phyloP scores from a whole-genome alignment of 2,329 filamentous ascomycete genomes.

The Domatiomyces catenatus region DNA sequence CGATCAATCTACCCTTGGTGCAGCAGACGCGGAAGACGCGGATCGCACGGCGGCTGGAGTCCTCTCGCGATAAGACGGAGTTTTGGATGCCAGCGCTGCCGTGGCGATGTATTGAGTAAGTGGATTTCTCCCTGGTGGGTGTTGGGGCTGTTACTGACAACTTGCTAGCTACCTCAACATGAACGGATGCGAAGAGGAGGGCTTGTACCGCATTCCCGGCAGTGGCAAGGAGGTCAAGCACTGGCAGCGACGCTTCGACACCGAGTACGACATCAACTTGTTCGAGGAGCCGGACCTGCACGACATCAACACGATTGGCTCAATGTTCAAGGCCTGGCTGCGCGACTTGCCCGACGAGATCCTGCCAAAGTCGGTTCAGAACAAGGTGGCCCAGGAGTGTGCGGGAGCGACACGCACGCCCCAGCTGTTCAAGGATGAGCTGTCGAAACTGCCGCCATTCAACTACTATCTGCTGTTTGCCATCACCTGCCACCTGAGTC shows the following conservation, averaged over 20 bases:
- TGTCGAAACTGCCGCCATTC: slow-evolving; percentile 87
- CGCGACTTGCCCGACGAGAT: slow-evolving; percentile 88
- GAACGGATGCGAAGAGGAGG: slow-evolving; percentile 85
- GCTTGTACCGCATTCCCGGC: slow-evolving; percentile 80
- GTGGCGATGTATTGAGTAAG: slow-evolving; percentile 80
- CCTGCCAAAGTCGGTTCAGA: slow-evolving; percentile 71
- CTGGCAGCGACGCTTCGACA: slow-evolving; percentile 80
- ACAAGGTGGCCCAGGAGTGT: slow-evolving; percentile 65
- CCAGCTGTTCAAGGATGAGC: slow-evolving; percentile 72
- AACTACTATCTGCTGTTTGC: slow-evolving; percentile 97
- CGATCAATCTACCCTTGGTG: slow-evolving; percentile 72
- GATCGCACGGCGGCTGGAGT: slow-evolving; percentile 76
- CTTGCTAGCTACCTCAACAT: slow-evolving; percentile 63
- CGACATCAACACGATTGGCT: slow-evolving; percentile 92
- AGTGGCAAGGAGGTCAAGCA: slow-evolving; percentile 82
- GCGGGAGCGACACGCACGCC: slow-evolving; percentile 65
- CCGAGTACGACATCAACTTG: slow-evolving; percentile 76
- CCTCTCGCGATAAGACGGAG: slow-evolving; percentile 86
- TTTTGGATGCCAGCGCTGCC: slow-evolving; percentile 98
- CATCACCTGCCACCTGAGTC: slow-evolving; percentile 87
- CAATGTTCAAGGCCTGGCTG: slow-evolving; percentile 92
- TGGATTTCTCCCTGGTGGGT: slow-evolving; percentile 6
- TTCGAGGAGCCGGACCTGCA: slow-evolving; percentile 79
- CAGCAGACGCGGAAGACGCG: slow-evolving; percentile 82
- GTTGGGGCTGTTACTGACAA: slow-evolving; percentile 1